Evolutionary conservation across 2,329 filamentous ascomycete genomes (phyloP), one percentile per base, ranked within the genome.

Genomic region (Penicillium rolfsii): DNA sequence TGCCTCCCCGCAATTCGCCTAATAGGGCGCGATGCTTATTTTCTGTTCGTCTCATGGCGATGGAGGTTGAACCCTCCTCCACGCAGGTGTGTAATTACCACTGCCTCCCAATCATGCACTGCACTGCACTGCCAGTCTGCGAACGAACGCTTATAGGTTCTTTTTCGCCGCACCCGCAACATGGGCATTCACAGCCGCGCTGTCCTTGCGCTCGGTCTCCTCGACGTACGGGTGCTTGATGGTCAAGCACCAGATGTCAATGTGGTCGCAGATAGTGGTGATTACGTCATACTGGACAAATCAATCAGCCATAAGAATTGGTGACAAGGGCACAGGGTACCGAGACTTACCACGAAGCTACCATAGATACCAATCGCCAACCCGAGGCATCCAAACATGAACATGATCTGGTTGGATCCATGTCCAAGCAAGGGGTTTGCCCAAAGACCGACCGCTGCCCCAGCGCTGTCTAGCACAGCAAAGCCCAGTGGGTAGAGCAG

Each of bases 221-320:
- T 82, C 80, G 38, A 81, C 74, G 62, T 83, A 82, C 0, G 86
- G 86, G 71, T 98, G 89, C 85, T 99, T 99, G 80, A 99, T 99
- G 1, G 91, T 96, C 75, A 99, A 82, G 75, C 95, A 99, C 92
- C 93, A 98, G 68, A 99, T 99, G 75, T 99, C 95, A 63, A 98
- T 84, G 76, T 96, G 97, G 76, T 99, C 95, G 79, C 95, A 99
- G 70, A 99, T 98, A 33, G 92, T 96, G 61, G 95, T 92, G 67
- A 99, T 97, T 59, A 98, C 93, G 75, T 98, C 95, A 35, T 96
- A 78, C 82, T 83, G 59, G 24, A 45, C 7, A 57, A 41, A 5
- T 7, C 5, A 16, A 35, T 52, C n/a, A 36, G 28, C 24, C 24
- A 30, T 57, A 19, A 62, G 56, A 48, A 30, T 33, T 38, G 45